Evolutionary conservation across 305 asterid species (phyloP).

Genomic region (Fraxinus angustifolia): DNA sequence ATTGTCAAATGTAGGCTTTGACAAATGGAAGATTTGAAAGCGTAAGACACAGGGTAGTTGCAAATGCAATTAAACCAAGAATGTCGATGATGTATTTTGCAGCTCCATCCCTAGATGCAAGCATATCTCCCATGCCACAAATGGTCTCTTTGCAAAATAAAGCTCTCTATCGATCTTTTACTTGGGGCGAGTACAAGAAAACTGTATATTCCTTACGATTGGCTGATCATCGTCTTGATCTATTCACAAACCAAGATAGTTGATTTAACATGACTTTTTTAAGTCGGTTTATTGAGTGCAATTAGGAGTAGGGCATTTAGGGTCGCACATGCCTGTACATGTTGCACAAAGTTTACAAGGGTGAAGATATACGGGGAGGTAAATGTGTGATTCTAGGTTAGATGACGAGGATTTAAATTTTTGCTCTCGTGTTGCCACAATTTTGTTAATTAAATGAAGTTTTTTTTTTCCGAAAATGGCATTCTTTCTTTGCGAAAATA

Average conservation of each 20-base stretch:
- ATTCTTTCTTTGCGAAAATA: neutral
- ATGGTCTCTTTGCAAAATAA: slow-evolving; percentile 14
- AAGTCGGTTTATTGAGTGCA: neutral
- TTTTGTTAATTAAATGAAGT: slow-evolving; percentile 12
- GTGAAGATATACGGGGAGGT: neutral
- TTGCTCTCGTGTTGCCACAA: slow-evolving; percentile 6
- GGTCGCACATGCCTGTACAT: slow-evolving; percentile 10
- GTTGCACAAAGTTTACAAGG: slow-evolving; percentile 9
- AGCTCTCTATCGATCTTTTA: slow-evolving; percentile 48
- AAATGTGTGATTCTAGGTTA: neutral
- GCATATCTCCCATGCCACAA: slow-evolving; percentile 40
- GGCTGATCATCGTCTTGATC: slow-evolving; percentile 49
- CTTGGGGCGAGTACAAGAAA: slow-evolving; percentile 63
- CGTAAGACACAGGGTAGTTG: slow-evolving; percentile 58
- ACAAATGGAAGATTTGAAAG: slow-evolving; percentile 61
- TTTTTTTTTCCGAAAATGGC: neutral
- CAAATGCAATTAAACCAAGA: slow-evolving; percentile 36
- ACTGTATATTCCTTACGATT: slow-evolving; percentile 43
- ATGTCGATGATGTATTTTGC: slow-evolving; percentile 67
- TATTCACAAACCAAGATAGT: slow-evolving; percentile 27
- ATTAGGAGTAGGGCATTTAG: slow-evolving; percentile 15
- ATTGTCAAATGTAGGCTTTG: slow-evolving; percentile 26
- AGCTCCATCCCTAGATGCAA: slow-evolving; percentile 46
- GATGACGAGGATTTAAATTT: neutral
- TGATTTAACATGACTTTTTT: neutral